Conservation (phyloP, 2,329 filamentous ascomycete genomes). For the Botrytis pseudocinerea region DNA sequence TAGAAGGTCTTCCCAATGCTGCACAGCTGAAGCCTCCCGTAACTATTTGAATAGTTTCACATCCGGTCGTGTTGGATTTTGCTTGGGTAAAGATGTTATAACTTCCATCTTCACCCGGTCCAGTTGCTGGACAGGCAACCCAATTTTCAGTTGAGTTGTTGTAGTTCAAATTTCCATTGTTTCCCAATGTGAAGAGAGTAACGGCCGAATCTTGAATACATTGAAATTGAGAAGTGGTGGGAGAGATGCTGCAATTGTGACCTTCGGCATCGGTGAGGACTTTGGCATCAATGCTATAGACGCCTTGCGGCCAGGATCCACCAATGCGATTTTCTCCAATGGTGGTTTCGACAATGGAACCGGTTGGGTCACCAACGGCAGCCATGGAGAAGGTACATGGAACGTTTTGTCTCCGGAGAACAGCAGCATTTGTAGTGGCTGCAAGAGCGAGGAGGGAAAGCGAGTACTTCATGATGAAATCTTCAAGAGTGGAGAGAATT, state of each 20-base stretch:
- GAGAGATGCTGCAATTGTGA: constrained; percentile 34
- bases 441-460: constrained; percentile 24
- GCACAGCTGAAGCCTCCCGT: constrained; percentile 35
- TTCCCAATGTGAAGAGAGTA: constrained; percentile 22
- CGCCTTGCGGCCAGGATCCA: constrained; percentile 31
- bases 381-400: constrained; percentile 36
- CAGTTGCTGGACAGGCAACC: constrained; percentile 35
- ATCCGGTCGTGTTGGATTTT: constrained; percentile 33
- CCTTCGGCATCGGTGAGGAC: constrained; percentile 30
- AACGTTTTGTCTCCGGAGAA: constrained; percentile 28
- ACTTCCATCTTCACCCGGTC: constrained; percentile 35
- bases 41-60: constrained; percentile 32
- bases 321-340: constrained; percentile 36
- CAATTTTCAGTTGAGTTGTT: constrained; percentile 29
- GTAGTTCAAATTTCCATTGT: constrained; percentile 31
- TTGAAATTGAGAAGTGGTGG: constrained; percentile 33
- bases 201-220: constrained; percentile 25
- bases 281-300: constrained; percentile 32
- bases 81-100: constrained; percentile 34
- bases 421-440: constrained; percentile 27
- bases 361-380: constrained; percentile 32
- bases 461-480: constrained; percentile 23
- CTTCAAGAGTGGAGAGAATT: constrained; percentile 7
- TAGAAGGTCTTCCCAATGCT: constrained; percentile 27
- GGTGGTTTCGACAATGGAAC: constrained; percentile 29